phyloP scores from a whole-genome alignment of 345 rosid genomes.

The Theobroma cacao region DNA sequence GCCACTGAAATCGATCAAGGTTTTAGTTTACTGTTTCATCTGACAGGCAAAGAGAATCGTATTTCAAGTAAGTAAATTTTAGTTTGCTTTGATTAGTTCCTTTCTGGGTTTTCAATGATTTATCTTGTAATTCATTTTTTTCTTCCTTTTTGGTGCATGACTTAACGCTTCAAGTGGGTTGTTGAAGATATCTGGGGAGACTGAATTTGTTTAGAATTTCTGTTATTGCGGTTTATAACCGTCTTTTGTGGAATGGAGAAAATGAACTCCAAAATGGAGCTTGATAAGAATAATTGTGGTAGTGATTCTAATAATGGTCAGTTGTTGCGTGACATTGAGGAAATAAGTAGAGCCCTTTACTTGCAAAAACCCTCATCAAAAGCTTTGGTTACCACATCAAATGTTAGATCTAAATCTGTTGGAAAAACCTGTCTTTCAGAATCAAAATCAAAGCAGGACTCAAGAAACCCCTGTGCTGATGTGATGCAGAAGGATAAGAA shows the following conservation, averaged over 20 bases:
- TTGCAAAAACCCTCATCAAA: conserved; percentile 38
- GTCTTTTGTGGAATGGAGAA: conserved; percentile 19
- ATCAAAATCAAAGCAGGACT: conserved; percentile 28
- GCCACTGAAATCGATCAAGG: background rate
- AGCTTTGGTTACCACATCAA: conserved; percentile 37
- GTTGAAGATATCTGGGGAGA: background rate
- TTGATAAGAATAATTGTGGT: conserved; percentile 20
- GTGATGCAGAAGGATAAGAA: conserved; percentile 40
- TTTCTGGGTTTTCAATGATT: conserved; percentile 2
- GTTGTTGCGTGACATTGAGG: conserved; percentile 78
- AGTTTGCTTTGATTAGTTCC: conserved; percentile 1
- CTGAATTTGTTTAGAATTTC: conserved; percentile 7
- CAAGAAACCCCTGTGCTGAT: conserved; percentile 18
- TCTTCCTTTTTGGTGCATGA: background rate
- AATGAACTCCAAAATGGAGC: conserved; percentile 41
- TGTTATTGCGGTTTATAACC: background rate
- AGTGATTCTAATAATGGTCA: conserved; percentile 41
- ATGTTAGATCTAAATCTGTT: conserved; percentile 41
- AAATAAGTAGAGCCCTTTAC: conserved; percentile 69
- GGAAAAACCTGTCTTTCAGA: conserved; percentile 30
- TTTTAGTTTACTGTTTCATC: background rate
- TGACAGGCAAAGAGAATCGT: background rate
- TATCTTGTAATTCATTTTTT: background rate
- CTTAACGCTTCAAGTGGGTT: background rate
- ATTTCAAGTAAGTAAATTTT: conserved; percentile 3